These are phyloP conservation scores for Periconia macrospinosa DNA, from an alignment of 2,329 filamentous ascomycete species.

Conservation along the genomic window DNA sequence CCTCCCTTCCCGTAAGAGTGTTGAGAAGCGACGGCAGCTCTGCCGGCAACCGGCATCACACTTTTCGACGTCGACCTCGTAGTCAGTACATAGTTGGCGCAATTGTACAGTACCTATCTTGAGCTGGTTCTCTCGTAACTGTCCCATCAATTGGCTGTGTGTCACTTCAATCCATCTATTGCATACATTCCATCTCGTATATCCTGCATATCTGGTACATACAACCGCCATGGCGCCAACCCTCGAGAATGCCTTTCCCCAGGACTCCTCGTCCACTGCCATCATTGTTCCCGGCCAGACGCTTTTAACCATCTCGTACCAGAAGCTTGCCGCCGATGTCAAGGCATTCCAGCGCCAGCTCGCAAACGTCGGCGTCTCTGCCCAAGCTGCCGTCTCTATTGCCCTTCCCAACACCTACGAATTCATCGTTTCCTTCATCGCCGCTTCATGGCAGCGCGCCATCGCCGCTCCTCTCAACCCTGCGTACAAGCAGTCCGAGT, in stretches of 20 bases:
- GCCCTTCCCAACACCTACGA: constrained; percentile 83
- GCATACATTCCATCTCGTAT: background rate
- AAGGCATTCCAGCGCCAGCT: constrained; percentile 75
- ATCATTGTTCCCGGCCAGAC: constrained; percentile 73
- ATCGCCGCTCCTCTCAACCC: constrained; percentile 87
- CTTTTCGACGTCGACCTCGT: background rate
- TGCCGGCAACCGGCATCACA: background rate
- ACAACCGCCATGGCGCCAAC: constrained; percentile 53
- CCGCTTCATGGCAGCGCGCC: constrained; percentile 80
- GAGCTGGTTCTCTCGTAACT: constrained; percentile 22
- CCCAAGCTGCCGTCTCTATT: constrained; percentile 75
- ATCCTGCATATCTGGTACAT: background rate
- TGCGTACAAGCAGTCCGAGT: constrained; percentile 85
- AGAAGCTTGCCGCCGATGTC: constrained; percentile 67
- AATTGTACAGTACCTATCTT: constrained; percentile 7
- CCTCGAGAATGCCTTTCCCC: constrained; percentile 60
- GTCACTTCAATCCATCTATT: constrained; percentile 1
- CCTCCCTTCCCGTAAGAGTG: no score
- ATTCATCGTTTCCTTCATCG: constrained; percentile 85
- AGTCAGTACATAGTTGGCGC: background rate
- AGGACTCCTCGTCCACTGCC: constrained; percentile 58
- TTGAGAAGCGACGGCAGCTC: no score
- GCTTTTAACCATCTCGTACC: constrained; percentile 70
- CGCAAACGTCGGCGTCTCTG: constrained; percentile 71
- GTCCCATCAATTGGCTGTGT: constrained; percentile 11